Evolutionary conservation across 1,139 yeast species (phyloP).

Genomic region (Zygosaccharomyces sapae): DNA sequence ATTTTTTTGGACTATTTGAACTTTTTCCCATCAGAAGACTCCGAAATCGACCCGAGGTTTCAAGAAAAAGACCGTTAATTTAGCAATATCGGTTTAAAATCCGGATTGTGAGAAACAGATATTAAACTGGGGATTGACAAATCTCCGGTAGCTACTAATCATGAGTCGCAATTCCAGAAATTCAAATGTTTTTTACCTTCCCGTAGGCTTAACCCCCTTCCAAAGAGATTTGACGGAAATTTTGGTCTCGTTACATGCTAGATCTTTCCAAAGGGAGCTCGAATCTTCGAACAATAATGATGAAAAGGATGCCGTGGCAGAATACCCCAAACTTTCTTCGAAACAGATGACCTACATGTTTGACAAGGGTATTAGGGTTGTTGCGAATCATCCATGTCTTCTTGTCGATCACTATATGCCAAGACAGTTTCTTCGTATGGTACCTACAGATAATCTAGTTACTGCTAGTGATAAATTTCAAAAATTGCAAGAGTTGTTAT

Average conservation of each 20-base stretch:
- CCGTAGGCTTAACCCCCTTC: slow-evolving; percentile 50
- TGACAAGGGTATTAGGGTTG: slow-evolving; percentile 47
- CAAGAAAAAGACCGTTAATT: slow-evolving; percentile 1
- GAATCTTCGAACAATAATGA: slow-evolving; percentile 12
- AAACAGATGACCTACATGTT: slow-evolving; percentile 42
- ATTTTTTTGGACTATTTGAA: not conserved
- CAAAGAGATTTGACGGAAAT: slow-evolving; percentile 57
- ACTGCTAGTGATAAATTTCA: slow-evolving; percentile 57
- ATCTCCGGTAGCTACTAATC: not conserved
- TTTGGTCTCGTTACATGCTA: slow-evolving; percentile 48
- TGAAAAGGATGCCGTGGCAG: slow-evolving; percentile 12
- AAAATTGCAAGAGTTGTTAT: slow-evolving; percentile 50
- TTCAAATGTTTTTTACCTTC: slow-evolving; percentile 45
- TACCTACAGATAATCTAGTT: slow-evolving; percentile 52
- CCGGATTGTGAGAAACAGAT: not conserved
- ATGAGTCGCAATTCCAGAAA: slow-evolving; percentile 9
- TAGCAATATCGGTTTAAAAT: not conserved
- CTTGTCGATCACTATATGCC: slow-evolving; percentile 75
- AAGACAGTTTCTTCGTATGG: slow-evolving; percentile 58
- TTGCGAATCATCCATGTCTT: slow-evolving; percentile 62
- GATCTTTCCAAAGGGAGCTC: slow-evolving; percentile 40
- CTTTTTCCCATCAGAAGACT: slow-evolving; percentile 1
- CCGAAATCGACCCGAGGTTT: slow-evolving; percentile 1
- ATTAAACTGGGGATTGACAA: not conserved
- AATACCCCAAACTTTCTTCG: slow-evolving; percentile 28